Conservation (phyloP, 345 rosid genomes). For the Bretschneidera sinensis region DNA sequence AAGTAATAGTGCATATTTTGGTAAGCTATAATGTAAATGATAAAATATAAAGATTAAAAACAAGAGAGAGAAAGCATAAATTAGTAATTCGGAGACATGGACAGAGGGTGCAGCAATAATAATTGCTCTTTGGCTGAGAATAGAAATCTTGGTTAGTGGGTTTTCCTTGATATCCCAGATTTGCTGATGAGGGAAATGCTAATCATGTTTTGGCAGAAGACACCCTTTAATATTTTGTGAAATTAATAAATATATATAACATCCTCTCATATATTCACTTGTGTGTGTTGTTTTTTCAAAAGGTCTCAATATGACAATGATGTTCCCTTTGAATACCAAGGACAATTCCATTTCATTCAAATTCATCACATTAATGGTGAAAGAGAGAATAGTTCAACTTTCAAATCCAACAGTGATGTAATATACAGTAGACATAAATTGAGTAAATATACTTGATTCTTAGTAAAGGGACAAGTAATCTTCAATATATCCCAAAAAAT, state of each 20-base stretch:
- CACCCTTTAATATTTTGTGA: not conserved
- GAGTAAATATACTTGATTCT: too few species aligned
- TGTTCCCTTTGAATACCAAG: not conserved
- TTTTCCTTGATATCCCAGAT: conserved; percentile 30
- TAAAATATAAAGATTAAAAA: too few species aligned
- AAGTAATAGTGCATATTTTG: too few species aligned
- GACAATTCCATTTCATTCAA: not conserved
- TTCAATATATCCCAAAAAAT: too few species aligned
- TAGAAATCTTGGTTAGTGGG: conserved; percentile 27
- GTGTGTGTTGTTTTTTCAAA: not conserved
- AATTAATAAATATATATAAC: too few species aligned
- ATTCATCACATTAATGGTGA: not conserved
- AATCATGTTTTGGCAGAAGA: conserved; percentile 20
- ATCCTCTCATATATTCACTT: too few species aligned
- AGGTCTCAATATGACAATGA: not conserved
- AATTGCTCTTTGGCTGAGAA: conserved; percentile 23
- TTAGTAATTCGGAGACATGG: not conserved
- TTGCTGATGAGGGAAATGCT: conserved; percentile 26
- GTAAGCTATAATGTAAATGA: too few species aligned
- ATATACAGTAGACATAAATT: too few species aligned
- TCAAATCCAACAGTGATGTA: too few species aligned
- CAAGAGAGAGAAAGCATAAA: too few species aligned
- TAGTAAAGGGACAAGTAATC: too few species aligned
- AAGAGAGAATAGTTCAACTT: not conserved
- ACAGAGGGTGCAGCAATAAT: conserved; percentile 4